Evolutionary conservation across 2,329 filamentous ascomycete species (phyloP), one percentile per base, ranked within the genome.

Genomic region (Colletotrichum incanum): DNA sequence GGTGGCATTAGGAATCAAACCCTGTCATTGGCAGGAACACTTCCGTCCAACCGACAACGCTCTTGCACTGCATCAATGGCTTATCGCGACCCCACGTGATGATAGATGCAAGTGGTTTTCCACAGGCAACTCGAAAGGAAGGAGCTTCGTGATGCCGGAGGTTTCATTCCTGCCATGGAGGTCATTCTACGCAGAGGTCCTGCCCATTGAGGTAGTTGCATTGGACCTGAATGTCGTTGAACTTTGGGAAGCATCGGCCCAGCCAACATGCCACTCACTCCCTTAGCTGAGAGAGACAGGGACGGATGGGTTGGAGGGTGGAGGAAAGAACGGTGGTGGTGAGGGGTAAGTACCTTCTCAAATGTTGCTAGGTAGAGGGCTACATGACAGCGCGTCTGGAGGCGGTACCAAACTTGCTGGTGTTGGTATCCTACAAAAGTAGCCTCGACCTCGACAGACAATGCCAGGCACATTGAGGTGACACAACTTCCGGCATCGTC

Each of bases 51-150:
- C 26, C 49, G 23, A 43, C 23, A 54, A 28, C 61, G 37, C 20
- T 41, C 34, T 26, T 64, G 43, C 37, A 41, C 52, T 20, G 64
- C 23, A 39, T 49, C 26, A 1, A 23, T 52, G 6, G 23, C 39
- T 60, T 61, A 56, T 67, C 64, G 49, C 20, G 20, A 28, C 23
- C 41, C 61, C 68, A 67, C 68, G 56, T 67, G 68, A 55, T 41
- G 49, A 66, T 61, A 49, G 23, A 28, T 26, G 28, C 62, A 28
- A 39, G 16, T 26, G 31, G 26, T 26, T 43, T 37, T 26, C 8
- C 39, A 37, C 37, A 34, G 5, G 20, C 11, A 49, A 26, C 11
- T 3, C 8, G 9, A 26, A 60, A 34, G 26, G 41, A 31, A 60
- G 23, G 59, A 56, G 34, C 31, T 23, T 37, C 5, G 52, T 23